Base-by-base conservation (phyloP, 495 filamentous ascomycete genomes). In the Poronia punctata region DNA sequence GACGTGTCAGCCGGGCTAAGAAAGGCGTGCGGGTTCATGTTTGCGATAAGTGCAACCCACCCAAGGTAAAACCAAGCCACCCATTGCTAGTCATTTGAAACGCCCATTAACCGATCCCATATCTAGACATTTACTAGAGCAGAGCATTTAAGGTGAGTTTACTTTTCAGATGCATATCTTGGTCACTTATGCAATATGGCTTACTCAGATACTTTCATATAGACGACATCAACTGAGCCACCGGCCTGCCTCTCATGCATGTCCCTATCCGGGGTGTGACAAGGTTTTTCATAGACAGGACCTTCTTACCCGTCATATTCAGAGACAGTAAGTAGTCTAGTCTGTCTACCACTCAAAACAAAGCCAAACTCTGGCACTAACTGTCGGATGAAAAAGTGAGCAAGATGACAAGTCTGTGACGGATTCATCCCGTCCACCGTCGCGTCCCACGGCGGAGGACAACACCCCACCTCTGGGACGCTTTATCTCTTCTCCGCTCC, bases 191-290 rank as follows among this genome's bases (percentile, higher is more conserved):
- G 11, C 23, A 24, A 15, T 20, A 46, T 11, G 10, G 37, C 14
- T 34, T 21, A 22, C 14, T 8, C 30, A 35, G 45, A 27, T 18
- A 40, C 14, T 54, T 57, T 35, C 58, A 41, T 52, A 23, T 38
- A 88, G 87, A 61, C 86, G 87, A 34, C 88, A 95, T 65, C 84
- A 93, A 60, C 64, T 89, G 35, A 89, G 89, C 59, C 88, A 95
- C 65, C 79, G 80, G 53, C 74, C 78, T 43, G 80, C 84, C 21
- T 67, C 76, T 8, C 82, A 74, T 50, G 71, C 71, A 19, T 93
- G 88, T 59, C 70, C 74, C 6, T 70, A 79, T 34, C 61, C 71
- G 25, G 64, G 71, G 14, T 94, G 86, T 54, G 67, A 67, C 0
- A 75, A 61, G 36, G 61, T 66, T 3, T 94, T 94, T 56, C 68